Percentiles rank a stretch among this genome's conserved stretches.
Evolutionary conservation across 2,329 filamentous ascomycete genomes (phyloP).

Genomic region (Diaporthe humulicola): DNA sequence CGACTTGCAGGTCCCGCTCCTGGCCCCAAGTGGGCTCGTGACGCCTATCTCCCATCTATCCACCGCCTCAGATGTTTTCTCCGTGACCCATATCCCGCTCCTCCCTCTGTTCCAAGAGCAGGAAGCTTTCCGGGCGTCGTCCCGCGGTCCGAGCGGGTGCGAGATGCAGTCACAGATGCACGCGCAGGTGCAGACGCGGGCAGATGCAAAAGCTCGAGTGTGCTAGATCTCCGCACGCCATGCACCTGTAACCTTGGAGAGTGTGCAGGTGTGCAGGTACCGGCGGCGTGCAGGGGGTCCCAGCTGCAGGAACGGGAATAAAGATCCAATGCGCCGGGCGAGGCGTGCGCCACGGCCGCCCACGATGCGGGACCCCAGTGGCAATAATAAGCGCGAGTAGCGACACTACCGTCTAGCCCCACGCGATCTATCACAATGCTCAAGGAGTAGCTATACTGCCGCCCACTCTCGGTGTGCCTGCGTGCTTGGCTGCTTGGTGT

Average conservation of each 20-base stretch:
- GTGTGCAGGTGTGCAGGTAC: conserved; percentile 22
- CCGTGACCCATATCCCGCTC: neutral
- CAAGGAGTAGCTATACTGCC: neutral
- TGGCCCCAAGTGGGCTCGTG: neutral
- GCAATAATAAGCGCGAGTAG: conserved; percentile 28
- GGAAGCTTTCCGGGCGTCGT: neutral
- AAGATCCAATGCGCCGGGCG: conserved; percentile 24
- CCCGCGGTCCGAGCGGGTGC: conserved; percentile 7
- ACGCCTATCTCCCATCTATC: neutral
- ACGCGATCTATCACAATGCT: conserved; percentile 19
- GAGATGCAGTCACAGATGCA: conserved; percentile 1
- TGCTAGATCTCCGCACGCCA: neutral
- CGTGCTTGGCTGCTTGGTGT: neutral
- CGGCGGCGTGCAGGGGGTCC: neutral
- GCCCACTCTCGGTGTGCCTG: neutral
- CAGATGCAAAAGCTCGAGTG: conserved; percentile 19
- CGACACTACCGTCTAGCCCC: conserved; percentile 21
- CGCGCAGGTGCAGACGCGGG: neutral
- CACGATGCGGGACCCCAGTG: conserved; percentile 19
- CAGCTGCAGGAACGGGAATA: conserved; percentile 30
- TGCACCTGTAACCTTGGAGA: neutral
- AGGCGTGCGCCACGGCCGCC: conserved; percentile 14
- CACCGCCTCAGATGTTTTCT: conserved; percentile 17
- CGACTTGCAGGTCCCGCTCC: conserved; percentile 19
- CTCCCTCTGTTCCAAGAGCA: neutral